Evolutionary conservation across 495 filamentous ascomycete genomes (phyloP), one percentile per base, ranked within the genome.

Genomic region (Clohesyomyces aquaticus): DNA sequence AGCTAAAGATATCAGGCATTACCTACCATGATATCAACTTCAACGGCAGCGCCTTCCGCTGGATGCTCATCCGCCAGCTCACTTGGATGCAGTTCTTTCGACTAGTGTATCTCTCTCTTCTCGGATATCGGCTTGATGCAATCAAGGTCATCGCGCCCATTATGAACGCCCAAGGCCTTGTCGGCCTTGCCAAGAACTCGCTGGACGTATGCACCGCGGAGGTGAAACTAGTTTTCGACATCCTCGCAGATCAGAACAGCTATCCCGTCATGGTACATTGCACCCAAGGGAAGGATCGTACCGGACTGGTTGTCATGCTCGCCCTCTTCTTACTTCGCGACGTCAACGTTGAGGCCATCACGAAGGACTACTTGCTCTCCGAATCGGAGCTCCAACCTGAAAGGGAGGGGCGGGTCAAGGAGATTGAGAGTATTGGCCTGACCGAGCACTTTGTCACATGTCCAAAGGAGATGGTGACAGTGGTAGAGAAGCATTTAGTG

Each of bases 211-310:
- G 84, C 52, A 79, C 77, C 0, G 59, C 70, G 2, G 89, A 93
- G 73, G 82, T 96, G 19, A 80, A 78, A 6, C 71, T 82, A 66
- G 79, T 83, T 8, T 85, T 88, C 45, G 77, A 81, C 4, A 51
- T 83, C 10, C 72, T 84, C 29, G 77, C 79, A 8, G 65, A 77
- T 3, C 65, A 76, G 4, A 59, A 66, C 2, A 74, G 79, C 16
- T 87, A 86, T 42, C 89, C 90, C 0, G 61, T 85, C 4, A 71
- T 93, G 2, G 71, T 93, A 4, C 91, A 94, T 77, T 95, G 91
- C 76, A 92, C 90, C 2, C 89, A 94, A 71, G 91, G 91, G 35
- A 96, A 96, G 69, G 91, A 95, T 71, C 83, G 90, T 0, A 94
- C 91, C 0, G 91, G 91, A 0, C 76, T 94, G 1, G 77, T 89